Base-by-base conservation (phyloP, 495 filamentous ascomycete genomes). In the Lophiotrema nucula region DNA sequence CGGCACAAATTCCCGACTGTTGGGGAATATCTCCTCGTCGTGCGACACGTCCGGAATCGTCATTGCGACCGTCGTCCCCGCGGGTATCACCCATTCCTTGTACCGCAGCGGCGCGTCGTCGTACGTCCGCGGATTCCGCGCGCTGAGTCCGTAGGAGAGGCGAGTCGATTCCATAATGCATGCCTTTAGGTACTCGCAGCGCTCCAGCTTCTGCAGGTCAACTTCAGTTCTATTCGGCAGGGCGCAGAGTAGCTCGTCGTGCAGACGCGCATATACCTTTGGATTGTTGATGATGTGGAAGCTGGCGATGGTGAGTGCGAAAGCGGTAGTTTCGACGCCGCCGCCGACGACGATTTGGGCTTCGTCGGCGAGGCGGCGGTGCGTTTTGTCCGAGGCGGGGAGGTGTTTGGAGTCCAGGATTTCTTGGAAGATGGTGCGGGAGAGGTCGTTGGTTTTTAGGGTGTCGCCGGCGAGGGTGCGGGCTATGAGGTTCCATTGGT, bases 301-400 rank as follows among this genome's bases (percentile, higher is more conserved):
- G 24, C 48, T 41, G 3, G 64, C 60, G 2, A 70, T 54, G 2
- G 57, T 62, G 38, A 76, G 48, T 0, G 67, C 60, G 21, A 64
- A 47, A 1, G 68, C 64, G 0, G 72, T 73, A 3, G 73, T 75
- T 26, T 72, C 71, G 1, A 68, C 73, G 1, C 75, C 74, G 2
- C 69, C 75, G 25, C 54, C 56, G 12, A 74, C 16, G 16, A 76
- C 27, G 13, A 66, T 47, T 12, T 57, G 26, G 0, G 65, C 67
- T 58, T 77, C 74, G 42, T 73, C 69, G 8, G 23, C 47, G 12
- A 77, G 41, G 0, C 73, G 62, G 3, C 58, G 57, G 1, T 69
- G 27, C 1, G 70, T 62, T 47, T 60, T 65, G 41, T 65, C 56
- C 4, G 16, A 13, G 1, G 42, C 37, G 37, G 62, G 62, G 2